Percentiles rank a stretch among this genome's conserved stretches.
Conservation (phyloP, 2,329 filamentous ascomycete species). For the Fusarium sp. region DNA sequence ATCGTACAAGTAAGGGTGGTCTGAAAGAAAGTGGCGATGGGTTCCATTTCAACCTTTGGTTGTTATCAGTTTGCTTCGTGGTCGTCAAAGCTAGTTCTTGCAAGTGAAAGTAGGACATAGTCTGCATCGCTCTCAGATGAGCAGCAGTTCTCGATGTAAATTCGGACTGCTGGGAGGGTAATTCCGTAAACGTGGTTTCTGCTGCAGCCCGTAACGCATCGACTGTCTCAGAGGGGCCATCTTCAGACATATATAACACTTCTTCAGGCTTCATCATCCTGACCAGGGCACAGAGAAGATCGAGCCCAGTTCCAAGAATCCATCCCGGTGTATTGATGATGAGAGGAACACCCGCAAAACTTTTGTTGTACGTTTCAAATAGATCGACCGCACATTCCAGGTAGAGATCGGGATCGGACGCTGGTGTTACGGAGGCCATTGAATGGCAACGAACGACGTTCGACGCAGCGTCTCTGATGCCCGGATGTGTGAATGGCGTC, state of each 20-base stretch:
- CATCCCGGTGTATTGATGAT: constrained; percentile 80
- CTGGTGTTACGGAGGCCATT: constrained; percentile 71
- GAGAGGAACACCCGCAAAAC: constrained; percentile 60
- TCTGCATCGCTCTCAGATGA: constrained; percentile 77
- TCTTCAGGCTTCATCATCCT: constrained; percentile 63
- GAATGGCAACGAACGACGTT: constrained; percentile 69
- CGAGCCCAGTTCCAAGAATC: constrained; percentile 75
- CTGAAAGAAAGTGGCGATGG: constrained; percentile 63
- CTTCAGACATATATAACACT: constrained; percentile 74
- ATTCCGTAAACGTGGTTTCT: constrained; percentile 54
- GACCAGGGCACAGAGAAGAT: constrained; percentile 69
- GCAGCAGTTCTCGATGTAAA: constrained; percentile 67
- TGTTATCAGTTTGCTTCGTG: constrained; percentile 1
- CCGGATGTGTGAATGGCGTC: constrained; percentile 71
- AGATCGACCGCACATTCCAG: constrained; percentile 71
- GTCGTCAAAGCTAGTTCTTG: constrained; percentile 31
- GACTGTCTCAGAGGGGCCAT: constrained; percentile 67
- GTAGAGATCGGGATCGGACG: constrained; percentile 73
- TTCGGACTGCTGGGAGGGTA: constrained; percentile 69
- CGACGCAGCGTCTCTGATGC: constrained; percentile 45
- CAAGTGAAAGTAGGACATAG: constrained; percentile 80
- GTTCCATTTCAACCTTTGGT: constrained; percentile 55
- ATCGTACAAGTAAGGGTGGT: constrained; percentile 70
- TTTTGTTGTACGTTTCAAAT: constrained; percentile 63
- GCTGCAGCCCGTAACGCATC: constrained; percentile 59